Conservation (phyloP, 148 eudicot genomes). For the Persicaria maculosa region DNA sequence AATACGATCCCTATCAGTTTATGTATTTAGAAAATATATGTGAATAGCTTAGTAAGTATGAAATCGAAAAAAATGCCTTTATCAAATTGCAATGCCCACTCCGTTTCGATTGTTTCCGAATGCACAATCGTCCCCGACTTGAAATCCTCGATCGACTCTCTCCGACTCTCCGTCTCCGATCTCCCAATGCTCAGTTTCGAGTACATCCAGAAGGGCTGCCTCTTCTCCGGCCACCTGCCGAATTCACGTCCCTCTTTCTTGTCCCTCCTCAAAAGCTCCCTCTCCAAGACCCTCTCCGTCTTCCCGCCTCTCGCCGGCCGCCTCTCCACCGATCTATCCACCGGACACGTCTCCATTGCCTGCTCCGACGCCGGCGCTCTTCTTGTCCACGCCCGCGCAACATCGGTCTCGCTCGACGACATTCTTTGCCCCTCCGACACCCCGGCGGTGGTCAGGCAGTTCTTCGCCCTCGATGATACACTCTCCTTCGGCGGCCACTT, state of each 20-base stretch:
- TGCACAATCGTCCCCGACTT: conserved; percentile 33
- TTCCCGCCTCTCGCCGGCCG: conserved; percentile 80
- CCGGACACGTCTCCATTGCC: conserved; percentile 41
- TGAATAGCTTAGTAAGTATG: neutral
- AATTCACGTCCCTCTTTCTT: conserved; percentile 12
- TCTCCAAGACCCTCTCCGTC: conserved; percentile 38
- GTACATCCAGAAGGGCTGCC: conserved; percentile 69
- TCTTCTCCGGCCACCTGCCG: conserved; percentile 37
- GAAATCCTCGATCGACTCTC: conserved; percentile 26
- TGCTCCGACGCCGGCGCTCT: conserved; percentile 55
- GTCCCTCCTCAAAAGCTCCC: conserved; percentile 26
- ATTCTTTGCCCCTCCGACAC: conserved; percentile 20
- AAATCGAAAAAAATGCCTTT: conserved; percentile 31
- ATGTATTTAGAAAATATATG: no score
- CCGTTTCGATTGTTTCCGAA: conserved; percentile 27
- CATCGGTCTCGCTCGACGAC: conserved; percentile 15
- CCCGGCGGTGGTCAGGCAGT: conserved; percentile 17
- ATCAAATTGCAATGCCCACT: conserved; percentile 9
- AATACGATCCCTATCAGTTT: no score
- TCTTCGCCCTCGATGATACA: conserved; percentile 22
- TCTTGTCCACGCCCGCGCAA: conserved; percentile 31
- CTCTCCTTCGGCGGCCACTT: conserved; percentile 42
- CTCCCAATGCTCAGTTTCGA: conserved; percentile 82
- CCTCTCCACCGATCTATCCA: conserved; percentile 26
- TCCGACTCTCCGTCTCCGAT: conserved; percentile 64